A percentile compares a stretch with the other conserved stretches of the same genome.
Conservation (phyloP, 306 rosid genomes). For the Castanea sativa region DNA sequence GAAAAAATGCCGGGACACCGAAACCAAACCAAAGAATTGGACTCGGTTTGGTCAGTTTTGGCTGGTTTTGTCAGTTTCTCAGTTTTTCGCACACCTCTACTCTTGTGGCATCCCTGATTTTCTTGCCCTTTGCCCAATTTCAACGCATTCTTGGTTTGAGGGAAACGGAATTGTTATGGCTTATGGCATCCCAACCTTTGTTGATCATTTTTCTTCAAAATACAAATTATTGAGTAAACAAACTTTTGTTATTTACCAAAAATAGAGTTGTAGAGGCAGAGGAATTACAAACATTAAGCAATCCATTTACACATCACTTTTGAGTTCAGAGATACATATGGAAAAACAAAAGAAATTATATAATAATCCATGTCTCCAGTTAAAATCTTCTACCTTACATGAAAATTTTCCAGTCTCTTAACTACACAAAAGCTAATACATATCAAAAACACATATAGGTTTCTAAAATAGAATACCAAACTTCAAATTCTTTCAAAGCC, state of each 20-base stretch:
- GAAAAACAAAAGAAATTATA: conserved; percentile 35
- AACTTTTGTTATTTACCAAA: background rate
- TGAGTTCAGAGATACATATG: conserved; percentile 35
- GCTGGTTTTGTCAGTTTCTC: too few species aligned
- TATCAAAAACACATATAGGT: conserved; percentile 34
- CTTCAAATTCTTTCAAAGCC: conserved; percentile 20
- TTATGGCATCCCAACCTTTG: too few species aligned
- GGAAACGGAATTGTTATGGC: too few species aligned
- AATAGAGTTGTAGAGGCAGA: background rate
- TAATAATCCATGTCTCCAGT: conserved; percentile 42
- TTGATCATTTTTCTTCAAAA: too few species aligned
- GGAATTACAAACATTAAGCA: conserved; percentile 34
- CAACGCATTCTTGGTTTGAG: too few species aligned
- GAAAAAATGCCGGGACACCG: too few species aligned
- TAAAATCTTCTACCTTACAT: conserved; percentile 33
- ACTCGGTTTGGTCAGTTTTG: too few species aligned
- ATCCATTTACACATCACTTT: conserved; percentile 46
- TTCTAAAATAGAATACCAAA: conserved; percentile 32
- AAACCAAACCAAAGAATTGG: too few species aligned
- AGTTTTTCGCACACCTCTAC: too few species aligned
- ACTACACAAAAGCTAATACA: conserved; percentile 43
- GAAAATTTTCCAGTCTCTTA: conserved; percentile 39
- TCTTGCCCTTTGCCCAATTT: too few species aligned
- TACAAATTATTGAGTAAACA: too few species aligned
- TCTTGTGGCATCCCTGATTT: too few species aligned